Percentiles rank a stretch among this genome's conserved stretches.
These are phyloP conservation scores for Monosporascus sp. DNA, from an alignment of 2,329 filamentous ascomycete genomes.

Conservation along the genomic window DNA sequence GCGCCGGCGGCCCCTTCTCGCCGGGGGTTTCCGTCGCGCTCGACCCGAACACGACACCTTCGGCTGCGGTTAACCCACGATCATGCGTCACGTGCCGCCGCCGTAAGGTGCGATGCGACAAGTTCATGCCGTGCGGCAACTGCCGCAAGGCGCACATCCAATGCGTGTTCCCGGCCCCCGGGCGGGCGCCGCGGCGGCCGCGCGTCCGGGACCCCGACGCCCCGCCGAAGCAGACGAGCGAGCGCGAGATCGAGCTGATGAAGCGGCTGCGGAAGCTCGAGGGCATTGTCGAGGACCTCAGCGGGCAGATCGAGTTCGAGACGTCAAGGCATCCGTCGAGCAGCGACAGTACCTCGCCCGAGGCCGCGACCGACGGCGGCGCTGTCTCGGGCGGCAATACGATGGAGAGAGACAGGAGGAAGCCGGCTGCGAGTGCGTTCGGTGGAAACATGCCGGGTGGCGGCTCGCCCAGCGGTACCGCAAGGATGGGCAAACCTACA, in stretches of 20 bases:
- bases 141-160: conserved; percentile 65
- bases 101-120: conserved; percentile 70
- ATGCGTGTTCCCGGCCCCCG: conserved; percentile 70
- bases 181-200: conserved; percentile 63
- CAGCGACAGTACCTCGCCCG: conserved; percentile 34
- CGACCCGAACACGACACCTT: conserved; percentile 25
- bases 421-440: conserved; percentile 12
- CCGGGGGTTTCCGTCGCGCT: conserved; percentile 25
- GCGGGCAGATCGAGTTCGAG: conserved; percentile 58
- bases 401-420: conserved; percentile 17
- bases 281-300: conserved; percentile 67
- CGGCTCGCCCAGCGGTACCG: conserved; percentile 11
- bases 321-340: conserved; percentile 30
- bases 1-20: conserved; percentile 8
- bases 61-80: conserved; percentile 25
- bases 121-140: conserved; percentile 70
- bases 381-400: neutral
- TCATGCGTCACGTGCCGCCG: conserved; percentile 48
- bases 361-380: conserved; percentile 22
- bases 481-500: conserved; percentile 7
- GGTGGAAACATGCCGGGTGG: conserved; percentile 14
- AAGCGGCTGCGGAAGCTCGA: conserved; percentile 69
- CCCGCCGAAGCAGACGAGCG: conserved; percentile 51
- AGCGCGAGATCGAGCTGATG: conserved; percentile 63
- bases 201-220: conserved; percentile 62